Base-by-base conservation (phyloP, 148 eudicot genomes). In the Fagopyrum esculentum region DNA sequence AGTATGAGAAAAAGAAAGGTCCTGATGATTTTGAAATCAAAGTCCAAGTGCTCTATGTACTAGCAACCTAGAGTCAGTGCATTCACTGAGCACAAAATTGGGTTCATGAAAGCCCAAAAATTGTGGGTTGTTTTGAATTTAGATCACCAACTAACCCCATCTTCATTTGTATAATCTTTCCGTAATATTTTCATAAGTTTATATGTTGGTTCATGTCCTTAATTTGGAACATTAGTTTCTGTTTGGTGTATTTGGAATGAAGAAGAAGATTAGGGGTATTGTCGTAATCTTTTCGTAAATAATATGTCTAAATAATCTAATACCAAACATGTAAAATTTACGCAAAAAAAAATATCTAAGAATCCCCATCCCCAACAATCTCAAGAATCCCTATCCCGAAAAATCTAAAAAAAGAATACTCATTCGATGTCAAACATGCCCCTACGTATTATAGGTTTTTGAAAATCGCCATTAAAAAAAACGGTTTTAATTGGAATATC, bases 1-100 rank as follows among this genome's bases (percentile, higher is more conserved):
- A 95, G 86, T 95, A 82, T 74, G 99, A 95, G 86, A 90, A 88
- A 82, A 92, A 95, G 85, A 89, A 84, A 81, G 91, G 84, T 61
- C 78, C 89, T 60, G 92, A 85, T 75, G 98, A 95, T 61, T 43
- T 78, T 84, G 79, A 75, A 13, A 63, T 70, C 16, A 88, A 83
- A 73, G 55, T 74, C 17, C 35, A 45, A 90, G 81, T 72, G 63
- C 66, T 9, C 16, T 17, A 69, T 75, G 79, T 69, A 76, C 73
- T 68, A 57, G 72, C 77, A 80, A 51, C 75, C 59, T 81, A 45
- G 97, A 89, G 60, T 74, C 54, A n/a, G 17, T 71, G 73, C 73
- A 80, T 69, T 81, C 87, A 49, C 77, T 69, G 73, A 22, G 17
- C 77, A 17, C 75, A 88, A 35, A 82, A 70, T 74, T 15, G 85